phyloP scores from a whole-genome alignment of 1,284 basidiomycete genomes.

The Trametes polyzona region DNA sequence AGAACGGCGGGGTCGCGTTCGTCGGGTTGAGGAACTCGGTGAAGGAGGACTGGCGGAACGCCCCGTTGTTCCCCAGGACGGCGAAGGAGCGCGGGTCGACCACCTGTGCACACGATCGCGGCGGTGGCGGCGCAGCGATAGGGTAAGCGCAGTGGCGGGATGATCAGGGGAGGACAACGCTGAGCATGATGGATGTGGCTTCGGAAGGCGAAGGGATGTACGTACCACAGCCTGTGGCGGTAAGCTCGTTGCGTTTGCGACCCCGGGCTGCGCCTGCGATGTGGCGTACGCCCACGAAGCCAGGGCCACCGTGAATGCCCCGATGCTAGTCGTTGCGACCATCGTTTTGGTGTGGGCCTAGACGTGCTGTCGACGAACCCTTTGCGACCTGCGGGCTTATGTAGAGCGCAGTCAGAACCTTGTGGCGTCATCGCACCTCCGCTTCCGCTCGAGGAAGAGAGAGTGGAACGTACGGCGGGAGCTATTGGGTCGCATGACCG shows the following conservation, averaged over 20 bases:
- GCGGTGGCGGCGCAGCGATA: not conserved
- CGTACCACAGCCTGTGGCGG: slow-evolving; percentile 33
- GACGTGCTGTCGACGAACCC: not conserved
- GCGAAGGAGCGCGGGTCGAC: slow-evolving; percentile 36
- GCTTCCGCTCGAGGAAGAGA: not conserved
- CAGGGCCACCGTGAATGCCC: slow-evolving; percentile 6
- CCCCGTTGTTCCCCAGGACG: slow-evolving; percentile 36
- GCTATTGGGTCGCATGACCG: slow-evolving; percentile 19
- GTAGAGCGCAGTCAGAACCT: not conserved
- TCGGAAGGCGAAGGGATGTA: not conserved
- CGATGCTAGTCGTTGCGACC: slow-evolving; percentile 9
- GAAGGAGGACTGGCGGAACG: slow-evolving; percentile 35
- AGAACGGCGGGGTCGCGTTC: slow-evolving; percentile 55
- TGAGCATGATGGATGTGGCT: slow-evolving; percentile 1
- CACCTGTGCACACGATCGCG: slow-evolving; percentile 26
- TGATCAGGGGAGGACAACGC: not conserved
- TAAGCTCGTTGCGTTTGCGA: slow-evolving; percentile 6
- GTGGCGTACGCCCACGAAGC: slow-evolving; percentile 19
- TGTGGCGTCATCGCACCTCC: slow-evolving; percentile 13
- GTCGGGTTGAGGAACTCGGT: slow-evolving; percentile 44
- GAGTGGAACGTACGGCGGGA: slow-evolving; percentile 16
- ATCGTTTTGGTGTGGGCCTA: slow-evolving; percentile 7
- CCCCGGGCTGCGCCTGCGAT: not conserved
- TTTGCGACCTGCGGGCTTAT: slow-evolving; percentile 11
- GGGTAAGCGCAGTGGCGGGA: not conserved